phyloP scores from a whole-genome alignment of 225 moss, liverwort and hornwort genomes.

The Pseudoscleropodium purum region DNA sequence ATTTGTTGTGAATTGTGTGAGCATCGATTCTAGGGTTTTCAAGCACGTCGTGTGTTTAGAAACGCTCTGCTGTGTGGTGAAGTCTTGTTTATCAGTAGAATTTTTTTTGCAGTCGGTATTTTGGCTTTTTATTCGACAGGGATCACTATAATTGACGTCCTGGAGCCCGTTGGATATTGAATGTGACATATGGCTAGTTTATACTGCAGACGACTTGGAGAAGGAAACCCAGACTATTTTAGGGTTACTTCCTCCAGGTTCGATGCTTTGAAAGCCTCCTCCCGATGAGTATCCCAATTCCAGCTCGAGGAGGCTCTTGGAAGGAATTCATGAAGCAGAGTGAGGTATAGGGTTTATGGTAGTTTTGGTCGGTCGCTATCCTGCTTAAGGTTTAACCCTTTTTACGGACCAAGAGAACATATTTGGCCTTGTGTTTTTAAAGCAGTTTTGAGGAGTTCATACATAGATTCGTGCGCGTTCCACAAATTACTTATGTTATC shows the following conservation, averaged over 20 bases:
- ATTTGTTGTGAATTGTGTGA: neutral
- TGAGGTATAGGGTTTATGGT: no score
- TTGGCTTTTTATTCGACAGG: neutral
- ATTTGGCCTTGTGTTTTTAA: neutral
- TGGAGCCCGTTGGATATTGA: neutral
- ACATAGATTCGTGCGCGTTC: neutral
- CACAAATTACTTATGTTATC: neutral
- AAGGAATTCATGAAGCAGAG: neutral
- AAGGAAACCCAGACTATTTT: neutral
- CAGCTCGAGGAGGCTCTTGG: neutral
- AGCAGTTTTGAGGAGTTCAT: neutral
- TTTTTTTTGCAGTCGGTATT: no score
- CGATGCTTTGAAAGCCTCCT: neutral
- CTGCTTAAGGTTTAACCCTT: neutral
- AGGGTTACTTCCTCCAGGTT: neutral
- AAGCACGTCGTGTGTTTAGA: neutral
- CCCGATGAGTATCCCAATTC: neutral
- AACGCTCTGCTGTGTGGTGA: neutral
- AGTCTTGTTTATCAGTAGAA: neutral
- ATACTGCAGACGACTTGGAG: neutral
- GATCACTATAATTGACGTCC: neutral
- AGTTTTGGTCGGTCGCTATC: neutral
- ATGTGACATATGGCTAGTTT: neutral
- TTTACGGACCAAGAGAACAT: neutral
- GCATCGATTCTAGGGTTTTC: neutral